These are phyloP conservation scores for Crithidia bombi DNA, from an alignment of 208 protist species.

Conservation along the genomic window DNA sequence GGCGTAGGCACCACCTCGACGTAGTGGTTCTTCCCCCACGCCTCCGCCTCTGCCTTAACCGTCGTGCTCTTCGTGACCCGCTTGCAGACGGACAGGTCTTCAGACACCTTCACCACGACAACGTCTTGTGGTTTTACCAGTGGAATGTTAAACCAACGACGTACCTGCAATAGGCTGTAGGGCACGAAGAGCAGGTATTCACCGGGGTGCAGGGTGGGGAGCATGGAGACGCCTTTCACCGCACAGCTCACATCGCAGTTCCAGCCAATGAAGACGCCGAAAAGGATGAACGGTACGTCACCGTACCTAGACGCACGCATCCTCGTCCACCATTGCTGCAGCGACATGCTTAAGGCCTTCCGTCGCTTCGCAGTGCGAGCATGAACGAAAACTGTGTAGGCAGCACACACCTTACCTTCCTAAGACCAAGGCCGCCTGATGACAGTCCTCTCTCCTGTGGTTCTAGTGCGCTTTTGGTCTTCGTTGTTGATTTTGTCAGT, in stretches of 20 bases:
- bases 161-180: conserved; percentile 45
- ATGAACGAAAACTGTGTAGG: too few relatives aligned
- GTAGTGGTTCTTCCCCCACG: conserved; percentile 59
- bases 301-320: conserved; percentile 34
- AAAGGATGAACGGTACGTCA: conserved; percentile 61
- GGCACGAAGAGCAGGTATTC: conserved; percentile 78
- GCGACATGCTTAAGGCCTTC: conserved; percentile 2
- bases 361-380: background rate
- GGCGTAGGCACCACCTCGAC: conserved; percentile 29
- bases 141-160: conserved; percentile 27
- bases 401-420: too few relatives aligned
- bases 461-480: too few relatives aligned
- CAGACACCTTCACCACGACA: conserved; percentile 70
- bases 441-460: too few relatives aligned
- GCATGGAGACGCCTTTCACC: conserved; percentile 79
- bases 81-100: conserved; percentile 80
- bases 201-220: conserved; percentile 66
- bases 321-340: conserved; percentile 21
- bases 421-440: too few relatives aligned
- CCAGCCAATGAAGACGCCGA: conserved; percentile 77
- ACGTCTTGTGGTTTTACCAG: conserved; percentile 60
- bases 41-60: conserved; percentile 31
- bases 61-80: conserved; percentile 58
- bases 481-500: too few relatives aligned
- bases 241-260: conserved; percentile 69